A percentile compares a stretch with the other conserved stretches of the same genome.
Evolutionary conservation across 2,329 filamentous ascomycete genomes (phyloP).

Genomic region (Botryosphaeria dothidea): DNA sequence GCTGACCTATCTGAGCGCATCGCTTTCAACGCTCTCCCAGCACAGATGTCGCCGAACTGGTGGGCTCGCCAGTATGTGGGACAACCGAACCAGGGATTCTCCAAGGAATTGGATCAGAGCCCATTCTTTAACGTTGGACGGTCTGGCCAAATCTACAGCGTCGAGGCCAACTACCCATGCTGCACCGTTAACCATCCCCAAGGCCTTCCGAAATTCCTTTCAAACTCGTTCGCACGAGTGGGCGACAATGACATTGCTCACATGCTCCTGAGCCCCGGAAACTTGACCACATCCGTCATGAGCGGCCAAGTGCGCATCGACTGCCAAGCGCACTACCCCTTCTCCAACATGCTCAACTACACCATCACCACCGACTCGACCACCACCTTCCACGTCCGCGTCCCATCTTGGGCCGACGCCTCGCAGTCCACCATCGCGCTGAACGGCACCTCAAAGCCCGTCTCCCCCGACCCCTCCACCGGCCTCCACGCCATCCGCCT

Average conservation of each 20-base stretch:
- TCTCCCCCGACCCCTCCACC: slow-evolving; percentile 36
- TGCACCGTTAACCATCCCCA: slow-evolving; percentile 62
- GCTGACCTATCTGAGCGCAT: slow-evolving; percentile 55
- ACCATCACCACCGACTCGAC: slow-evolving; percentile 36
- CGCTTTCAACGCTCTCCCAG: slow-evolving; percentile 59
- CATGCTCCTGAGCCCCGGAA: slow-evolving; percentile 51
- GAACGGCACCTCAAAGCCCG: slow-evolving; percentile 19
- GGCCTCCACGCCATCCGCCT: slow-evolving; percentile 43
- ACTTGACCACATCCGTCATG: slow-evolving; percentile 36
- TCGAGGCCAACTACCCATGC: slow-evolving; percentile 55
- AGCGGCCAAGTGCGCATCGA: slow-evolving; percentile 42
- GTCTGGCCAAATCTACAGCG: slow-evolving; percentile 50
- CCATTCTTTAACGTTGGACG: slow-evolving; percentile 54
- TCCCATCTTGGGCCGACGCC: slow-evolving; percentile 47
- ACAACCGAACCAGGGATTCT: slow-evolving; percentile 56
- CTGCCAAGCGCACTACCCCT: slow-evolving; percentile 55
- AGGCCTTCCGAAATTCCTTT: slow-evolving; percentile 57
- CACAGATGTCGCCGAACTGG: slow-evolving; percentile 53
- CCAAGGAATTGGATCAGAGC: slow-evolving; percentile 40
- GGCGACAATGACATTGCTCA: slow-evolving; percentile 52
- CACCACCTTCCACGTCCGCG: slow-evolving; percentile 48
- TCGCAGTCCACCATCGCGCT: slow-evolving; percentile 11
- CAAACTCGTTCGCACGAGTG: slow-evolving; percentile 46
- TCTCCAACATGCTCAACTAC: slow-evolving; percentile 43
- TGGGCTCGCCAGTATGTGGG: slow-evolving; percentile 60